phyloP scores from a whole-genome alignment of 495 filamentous ascomycete species.

The Aspergillus sparsus region DNA sequence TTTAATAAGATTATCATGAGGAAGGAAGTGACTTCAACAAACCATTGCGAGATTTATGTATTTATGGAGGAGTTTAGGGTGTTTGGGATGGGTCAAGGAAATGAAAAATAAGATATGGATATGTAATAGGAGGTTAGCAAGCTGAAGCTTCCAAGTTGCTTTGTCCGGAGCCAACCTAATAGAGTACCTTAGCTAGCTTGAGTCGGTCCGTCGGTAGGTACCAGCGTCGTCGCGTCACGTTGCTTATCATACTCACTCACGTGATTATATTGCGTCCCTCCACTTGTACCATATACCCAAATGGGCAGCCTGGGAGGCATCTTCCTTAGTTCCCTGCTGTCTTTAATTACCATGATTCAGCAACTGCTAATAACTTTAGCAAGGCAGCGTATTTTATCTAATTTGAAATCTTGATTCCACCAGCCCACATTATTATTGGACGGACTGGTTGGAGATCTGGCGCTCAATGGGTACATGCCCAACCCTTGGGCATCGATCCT shows the following conservation, averaged over 20 bases:
- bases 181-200: slow-evolving; percentile 12
- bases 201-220: slow-evolving; percentile 5
- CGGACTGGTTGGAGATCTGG: not conserved
- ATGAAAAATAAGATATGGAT: not conserved
- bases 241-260: slow-evolving; percentile 13
- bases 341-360: too few relatives aligned
- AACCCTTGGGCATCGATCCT: slow-evolving; percentile 20
- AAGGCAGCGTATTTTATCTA: too few relatives aligned
- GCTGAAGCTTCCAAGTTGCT: slow-evolving; percentile 9
- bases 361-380: too few relatives aligned
- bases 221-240: slow-evolving; percentile 21
- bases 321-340: too few relatives aligned
- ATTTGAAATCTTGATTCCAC: too few relatives aligned
- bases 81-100: not conserved
- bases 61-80: slow-evolving; percentile 10
- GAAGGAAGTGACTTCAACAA: slow-evolving; percentile 17
- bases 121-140: slow-evolving; percentile 1
- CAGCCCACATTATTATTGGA: too few relatives aligned
- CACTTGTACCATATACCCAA: too few relatives aligned
- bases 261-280: slow-evolving; percentile 10
- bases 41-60: slow-evolving; percentile 37
- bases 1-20: slow-evolving; percentile 12
- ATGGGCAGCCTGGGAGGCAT: too few relatives aligned
- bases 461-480: slow-evolving; percentile 5
- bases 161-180: slow-evolving; percentile 2